Evolutionary conservation across 805 yeast genomes (phyloP).

Genomic region (Hanseniaspora guilliermondii): DNA sequence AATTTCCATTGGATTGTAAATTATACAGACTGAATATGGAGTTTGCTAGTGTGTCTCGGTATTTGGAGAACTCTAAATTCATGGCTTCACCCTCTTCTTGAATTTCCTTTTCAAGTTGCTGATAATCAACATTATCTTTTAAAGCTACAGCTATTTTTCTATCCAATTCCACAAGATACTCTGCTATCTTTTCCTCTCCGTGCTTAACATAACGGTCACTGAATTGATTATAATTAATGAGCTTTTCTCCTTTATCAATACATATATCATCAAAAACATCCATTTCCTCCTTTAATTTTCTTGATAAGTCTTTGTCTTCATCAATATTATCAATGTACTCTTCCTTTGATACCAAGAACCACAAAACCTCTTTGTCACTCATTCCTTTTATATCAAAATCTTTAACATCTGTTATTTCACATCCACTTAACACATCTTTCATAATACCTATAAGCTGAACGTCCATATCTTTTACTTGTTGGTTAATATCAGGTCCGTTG

Average conservation of each 20-base stretch:
- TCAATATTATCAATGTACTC: neutral
- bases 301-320: neutral
- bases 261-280: slow-evolving; percentile 1
- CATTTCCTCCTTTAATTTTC: neutral
- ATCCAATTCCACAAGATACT: neutral
- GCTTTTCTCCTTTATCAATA: neutral
- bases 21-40: neutral
- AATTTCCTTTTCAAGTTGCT: neutral
- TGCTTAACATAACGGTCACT: neutral
- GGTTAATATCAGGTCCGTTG: neutral
- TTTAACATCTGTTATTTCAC: neutral
- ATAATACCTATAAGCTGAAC: neutral
- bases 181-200: neutral
- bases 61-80: neutral
- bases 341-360: neutral
- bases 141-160: neutral
- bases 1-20: neutral
- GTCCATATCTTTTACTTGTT: neutral
- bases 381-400: neutral
- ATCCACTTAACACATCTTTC: slow-evolving; percentile 1
- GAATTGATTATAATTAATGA: neutral
- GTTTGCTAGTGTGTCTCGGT: neutral
- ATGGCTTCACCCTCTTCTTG: neutral
- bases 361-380: neutral
- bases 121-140: neutral